Evolutionary conservation across 129 eudicot species (phyloP).

Genomic region (carrot (Daucus carota)): DH1_v3.0 NC_030386.2:40299001-40299500

Average conservation of each 20-base stretch:
- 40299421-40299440: neutral
- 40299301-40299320: neutral
- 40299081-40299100: neutral
- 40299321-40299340: conserved; percentile 85
- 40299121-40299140: no score
- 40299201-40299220: neutral
- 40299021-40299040: neutral
- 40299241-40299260: neutral
- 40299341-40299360: conserved; percentile 90
- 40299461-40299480: neutral
- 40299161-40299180: neutral
- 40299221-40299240: neutral
- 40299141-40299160: no score
- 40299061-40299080: neutral
- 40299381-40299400: conserved; percentile 75
- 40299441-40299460: neutral
- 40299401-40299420: conserved; percentile 2
- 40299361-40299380: conserved; percentile 93
- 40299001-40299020: neutral
- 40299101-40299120: no score
- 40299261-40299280: neutral
- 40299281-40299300: neutral
- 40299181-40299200: neutral
- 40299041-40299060: neutral
- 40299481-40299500: neutral